These are phyloP conservation scores for Pseudotsuga menziesii DNA, from an alignment of 75 land plant species.

Conservation along the genomic window DNA sequence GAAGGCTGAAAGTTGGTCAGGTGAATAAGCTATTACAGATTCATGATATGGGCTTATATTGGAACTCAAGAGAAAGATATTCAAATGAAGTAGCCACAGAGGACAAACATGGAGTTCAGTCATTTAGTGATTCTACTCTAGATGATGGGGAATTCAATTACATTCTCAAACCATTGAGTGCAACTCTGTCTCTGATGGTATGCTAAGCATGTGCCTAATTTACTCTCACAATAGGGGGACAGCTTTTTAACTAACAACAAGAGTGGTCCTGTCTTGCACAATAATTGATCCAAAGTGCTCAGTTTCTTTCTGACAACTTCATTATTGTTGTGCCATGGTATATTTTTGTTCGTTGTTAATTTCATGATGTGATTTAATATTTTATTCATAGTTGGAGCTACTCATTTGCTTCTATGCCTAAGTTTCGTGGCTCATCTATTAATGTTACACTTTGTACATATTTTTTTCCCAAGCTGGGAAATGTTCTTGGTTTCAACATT, in stretches of 20 bases:
- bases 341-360: background rate
- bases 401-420: too few species aligned
- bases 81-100: constrained; percentile 7
- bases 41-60: constrained; percentile 58
- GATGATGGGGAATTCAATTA: constrained; percentile 22
- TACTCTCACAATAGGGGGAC: background rate
- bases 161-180: constrained; percentile 61
- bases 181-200: constrained; percentile 63
- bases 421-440: too few species aligned
- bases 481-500: too few species aligned
- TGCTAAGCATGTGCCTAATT: constrained; percentile 2
- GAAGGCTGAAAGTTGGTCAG: constrained; percentile 46
- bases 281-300: too few species aligned
- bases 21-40: constrained; percentile 75
- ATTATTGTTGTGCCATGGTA: background rate
- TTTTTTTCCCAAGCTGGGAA: too few species aligned
- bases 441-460: too few species aligned
- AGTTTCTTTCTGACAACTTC: too few species aligned
- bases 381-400: too few species aligned
- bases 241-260: too few species aligned
- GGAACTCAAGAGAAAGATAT: constrained; percentile 24
- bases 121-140: background rate
- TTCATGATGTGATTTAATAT: too few species aligned
- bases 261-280: too few species aligned
- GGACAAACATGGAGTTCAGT: background rate